A percentile compares a stretch with the other conserved stretches of the same genome.
Evolutionary conservation across 1,284 basidiomycete species (phyloP).

Genomic region (Fistulinella cinereoalba): DNA sequence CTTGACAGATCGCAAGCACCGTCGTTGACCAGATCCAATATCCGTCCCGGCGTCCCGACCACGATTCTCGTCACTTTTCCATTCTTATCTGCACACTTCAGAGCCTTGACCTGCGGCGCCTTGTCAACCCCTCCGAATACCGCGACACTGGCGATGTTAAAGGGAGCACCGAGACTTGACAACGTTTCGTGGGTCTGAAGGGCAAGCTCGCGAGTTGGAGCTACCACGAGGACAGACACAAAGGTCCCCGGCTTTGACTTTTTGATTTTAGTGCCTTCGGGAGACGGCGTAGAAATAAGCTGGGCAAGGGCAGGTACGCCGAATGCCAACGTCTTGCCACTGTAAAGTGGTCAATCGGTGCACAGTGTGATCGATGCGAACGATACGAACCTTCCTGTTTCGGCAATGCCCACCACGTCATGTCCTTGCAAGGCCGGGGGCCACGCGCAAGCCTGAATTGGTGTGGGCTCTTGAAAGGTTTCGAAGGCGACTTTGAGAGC

Average conservation of each 20-base stretch:
- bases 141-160: slow-evolving; percentile 59
- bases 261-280: slow-evolving; percentile 26
- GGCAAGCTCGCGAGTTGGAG: slow-evolving; percentile 93
- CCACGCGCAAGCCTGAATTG: slow-evolving; percentile 97
- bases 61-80: slow-evolving; percentile 47
- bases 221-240: slow-evolving; percentile 82
- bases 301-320: slow-evolving; percentile 84
- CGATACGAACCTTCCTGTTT: slow-evolving; percentile 78
- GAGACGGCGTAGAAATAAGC: slow-evolving; percentile 45
- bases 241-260: slow-evolving; percentile 35
- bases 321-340: slow-evolving; percentile 96
- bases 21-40: slow-evolving; percentile 86
- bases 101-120: slow-evolving; percentile 70
- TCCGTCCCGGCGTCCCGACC: slow-evolving; percentile 94
- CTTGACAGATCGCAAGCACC: slow-evolving; percentile 79
- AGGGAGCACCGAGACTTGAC: slow-evolving; percentile 70
- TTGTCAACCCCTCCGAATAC: slow-evolving; percentile 94
- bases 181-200: slow-evolving; percentile 93
- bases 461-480: slow-evolving; percentile 86
- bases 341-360: slow-evolving; percentile 34
- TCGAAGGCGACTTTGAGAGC: slow-evolving; percentile 62
- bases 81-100: slow-evolving; percentile 49
- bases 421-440: slow-evolving; percentile 79
- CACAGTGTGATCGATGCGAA: no score
- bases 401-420: slow-evolving; percentile 95